Conservation (phyloP, 2,329 filamentous ascomycete species). For the Colletotrichum coccodes region DNA sequence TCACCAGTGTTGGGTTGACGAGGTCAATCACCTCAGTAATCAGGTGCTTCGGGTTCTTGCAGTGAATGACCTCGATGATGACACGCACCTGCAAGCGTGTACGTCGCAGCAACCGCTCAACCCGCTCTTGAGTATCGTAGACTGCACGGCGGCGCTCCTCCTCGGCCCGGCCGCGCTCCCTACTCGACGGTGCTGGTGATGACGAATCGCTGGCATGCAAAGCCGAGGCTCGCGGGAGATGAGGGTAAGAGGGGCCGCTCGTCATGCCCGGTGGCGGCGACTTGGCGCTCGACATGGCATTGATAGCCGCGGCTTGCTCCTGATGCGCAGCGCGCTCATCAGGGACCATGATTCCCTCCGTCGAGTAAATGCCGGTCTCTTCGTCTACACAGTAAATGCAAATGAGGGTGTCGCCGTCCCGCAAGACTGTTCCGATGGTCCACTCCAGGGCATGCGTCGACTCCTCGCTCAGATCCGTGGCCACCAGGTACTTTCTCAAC, state of each 20-base stretch:
- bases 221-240: conserved; percentile 44
- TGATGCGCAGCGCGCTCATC: conserved; percentile 81
- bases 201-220: conserved; percentile 46
- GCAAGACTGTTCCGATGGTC: conserved; percentile 94
- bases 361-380: conserved; percentile 70
- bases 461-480: conserved; percentile 93
- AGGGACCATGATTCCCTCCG: conserved; percentile 65
- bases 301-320: conserved; percentile 79
- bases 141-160: conserved; percentile 84
- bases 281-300: conserved; percentile 64
- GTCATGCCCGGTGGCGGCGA: conserved; percentile 37
- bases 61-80: conserved; percentile 96
- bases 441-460: conserved; percentile 95
- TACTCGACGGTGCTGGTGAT: conserved; percentile 59
- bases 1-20: conserved; percentile 89
- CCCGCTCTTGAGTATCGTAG: conserved; percentile 84
- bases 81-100: conserved; percentile 92
- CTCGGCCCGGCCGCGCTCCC: conserved; percentile 70
- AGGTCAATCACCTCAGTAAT: conserved; percentile 98
- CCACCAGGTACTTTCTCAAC: conserved; percentile 92
- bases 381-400: conserved; percentile 95
- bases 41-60: conserved; percentile 96
- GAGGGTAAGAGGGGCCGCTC: conserved; percentile 42
- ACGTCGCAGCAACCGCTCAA: conserved; percentile 87
- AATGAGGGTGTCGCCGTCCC: conserved; percentile 93